Evolutionary conservation across 164 flowering plant species (phyloP), one percentile per base, ranked within the genome.

Genomic region (Pachysandra terminalis): DNA sequence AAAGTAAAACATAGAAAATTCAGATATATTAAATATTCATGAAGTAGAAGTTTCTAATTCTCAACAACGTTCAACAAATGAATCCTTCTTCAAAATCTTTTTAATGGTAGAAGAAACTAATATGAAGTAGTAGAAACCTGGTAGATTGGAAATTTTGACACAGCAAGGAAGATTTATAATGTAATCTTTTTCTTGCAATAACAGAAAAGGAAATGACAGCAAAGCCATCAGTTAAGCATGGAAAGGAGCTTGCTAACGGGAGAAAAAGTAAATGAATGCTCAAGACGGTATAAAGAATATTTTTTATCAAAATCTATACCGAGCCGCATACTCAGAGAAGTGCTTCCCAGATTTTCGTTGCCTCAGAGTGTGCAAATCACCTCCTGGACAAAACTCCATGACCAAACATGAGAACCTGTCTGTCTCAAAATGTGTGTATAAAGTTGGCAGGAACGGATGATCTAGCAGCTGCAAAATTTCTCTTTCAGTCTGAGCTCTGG

Each of bases 381-480:
- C 93, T 22, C 93, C 93, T 1, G 93, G 93, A 75, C 93, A 88
- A 71, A 77, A 88, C 66, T 88, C 93, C 90, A 88, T 88, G 63
- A 88, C 93, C 70, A 88, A 80, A 72, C 93, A 88, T 13, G 89
- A 78, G 77, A 88, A 88, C 54, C 93, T 83, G 68, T 88, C 93
- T 2, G 93, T 88, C 62, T 88, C 90, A 69, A 88, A 88, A 81
- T 88, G 90, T 21, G 93, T 83, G 56, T 88, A 88, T 70, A 88
- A 68, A 45, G 90, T 88, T 2, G 93, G 93, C 59, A 88, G 70
- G 74, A 88, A 88, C 24, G 93, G 93, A 79, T 88, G 93, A 71
- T 86, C 93, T 63, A 88, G 79, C 63, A 88, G 75, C 75, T 88
- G 93, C 75, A 88, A 64, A 66, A 86, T 88, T 71, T 88, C 93